Base-by-base conservation (phyloP, 192 early-diverging fungal genomes). In the Endogone sp. region DNA sequence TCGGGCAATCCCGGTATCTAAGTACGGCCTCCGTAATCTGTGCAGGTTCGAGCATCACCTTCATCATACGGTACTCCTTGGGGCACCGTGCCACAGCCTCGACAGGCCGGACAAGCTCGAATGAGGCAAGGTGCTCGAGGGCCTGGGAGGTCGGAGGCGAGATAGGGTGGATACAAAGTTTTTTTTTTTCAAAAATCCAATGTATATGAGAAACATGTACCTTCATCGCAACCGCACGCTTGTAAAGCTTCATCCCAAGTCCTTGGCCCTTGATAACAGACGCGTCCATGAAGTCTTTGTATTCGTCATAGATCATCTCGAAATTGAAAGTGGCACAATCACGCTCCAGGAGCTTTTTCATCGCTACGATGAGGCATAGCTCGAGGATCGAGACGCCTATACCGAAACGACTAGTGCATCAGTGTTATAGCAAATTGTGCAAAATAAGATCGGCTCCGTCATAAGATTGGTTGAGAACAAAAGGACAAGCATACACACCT, bases 291-390 rank as follows among this genome's bases (percentile, higher is more conserved):
- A 96, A 93, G 0, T 91, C 87, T 66, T 90, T 89, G 82, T 95
- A 96, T 79, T 92, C 92, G 69, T 96, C 91, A 71, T 94, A 94
- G 3, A 95, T 86, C 93, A 98, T 96, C 74, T 93, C 92, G 83
- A 98, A 98, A 67, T 95, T 98, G 71, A 94, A 96, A 23, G 81
- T 77, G 59, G 69, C 70, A n/a, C 81, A 87, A 56, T 91, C 88
- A 23, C 84, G 83, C 10, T 84, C 81, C 22, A 90, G 72, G 49
- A 93, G 69, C 27, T 92, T 85, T 65, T 87, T 87, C 83, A 93
- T 93, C 2, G 90, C 85, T 29, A 94, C 83, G 57, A 98, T 74
- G 11, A 98, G 77, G 24, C 82, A 86, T 13, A 95, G 77, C 75
- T 96, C 93, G 3, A 98, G 85, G 37, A 93, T 65, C 0, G 94